These are phyloP conservation scores for Ilyonectria destructans DNA, from an alignment of 2,329 filamentous ascomycete genomes.

Conservation along the genomic window DNA sequence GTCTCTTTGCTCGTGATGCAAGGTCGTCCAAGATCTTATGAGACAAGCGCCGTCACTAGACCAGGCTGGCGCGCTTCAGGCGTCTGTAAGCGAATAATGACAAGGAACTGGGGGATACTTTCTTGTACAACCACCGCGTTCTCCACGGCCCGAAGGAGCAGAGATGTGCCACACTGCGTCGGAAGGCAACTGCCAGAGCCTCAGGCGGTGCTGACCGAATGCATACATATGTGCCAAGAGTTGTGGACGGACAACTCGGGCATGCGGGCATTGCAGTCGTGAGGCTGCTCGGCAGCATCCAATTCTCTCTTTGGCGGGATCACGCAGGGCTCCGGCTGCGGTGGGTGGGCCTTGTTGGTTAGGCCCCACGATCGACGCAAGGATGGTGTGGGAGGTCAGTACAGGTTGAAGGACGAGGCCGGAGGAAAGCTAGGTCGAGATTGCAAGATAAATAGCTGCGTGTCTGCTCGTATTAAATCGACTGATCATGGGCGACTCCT, in stretches of 20 bases:
- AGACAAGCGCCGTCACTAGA: neutral
- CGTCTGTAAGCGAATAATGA: neutral
- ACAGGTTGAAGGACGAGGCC: neutral
- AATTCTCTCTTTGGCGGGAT: slow-evolving; percentile 2
- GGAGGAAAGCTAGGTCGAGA: neutral
- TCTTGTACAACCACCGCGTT: neutral
- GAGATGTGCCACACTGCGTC: neutral
- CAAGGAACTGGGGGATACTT: neutral
- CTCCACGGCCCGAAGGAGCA: neutral
- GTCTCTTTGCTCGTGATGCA: neutral
- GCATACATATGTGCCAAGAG: neutral
- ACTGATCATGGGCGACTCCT: neutral
- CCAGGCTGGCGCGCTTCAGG: neutral
- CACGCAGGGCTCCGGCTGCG: neutral
- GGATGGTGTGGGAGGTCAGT: neutral
- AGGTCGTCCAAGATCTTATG: neutral
- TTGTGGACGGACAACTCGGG: neutral
- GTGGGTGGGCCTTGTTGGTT: neutral
- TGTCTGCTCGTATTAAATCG: neutral
- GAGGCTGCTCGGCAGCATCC: neutral
- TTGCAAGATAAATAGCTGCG: neutral
- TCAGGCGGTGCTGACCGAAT: neutral
- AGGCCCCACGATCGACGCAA: neutral
- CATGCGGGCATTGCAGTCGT: neutral
- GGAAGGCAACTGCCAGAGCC: neutral